Evolutionary conservation across 148 eudicot species (phyloP), one percentile per base, ranked within the genome.

Genomic region (Rhododendron williamsianum): DNA sequence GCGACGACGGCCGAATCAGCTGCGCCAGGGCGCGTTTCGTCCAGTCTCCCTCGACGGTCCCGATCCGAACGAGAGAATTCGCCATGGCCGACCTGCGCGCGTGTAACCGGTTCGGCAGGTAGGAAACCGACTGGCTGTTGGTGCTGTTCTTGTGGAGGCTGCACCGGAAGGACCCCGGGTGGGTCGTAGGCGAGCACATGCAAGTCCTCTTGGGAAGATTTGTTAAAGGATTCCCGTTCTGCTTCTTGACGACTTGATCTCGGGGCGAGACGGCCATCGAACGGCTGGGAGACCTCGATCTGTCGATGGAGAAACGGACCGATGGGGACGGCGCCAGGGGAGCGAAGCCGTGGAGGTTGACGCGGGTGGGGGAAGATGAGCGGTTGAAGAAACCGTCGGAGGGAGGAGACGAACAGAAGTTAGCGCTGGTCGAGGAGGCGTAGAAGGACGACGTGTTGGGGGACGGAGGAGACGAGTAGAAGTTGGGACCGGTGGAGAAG

Each of bases 51-150:
- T 92, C 94, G 0, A 92, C 94, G 15, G 91, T 89, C 0, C 92
- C 91, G 45, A 92, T 92, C 82, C 94, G 87, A 30, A 92, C 94
- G 4, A 92, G 87, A 0, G 94, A 92, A 65, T 92, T 92, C 72
- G 92, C 90, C 94, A 92, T 92, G 79, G 92, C 94, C 21, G 94
- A 92, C 85, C 94, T 87, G 48, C 91, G 87, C 43, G 89, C 88
- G 81, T 90, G 89, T 86, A 92, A 81, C 58, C 92, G 83, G 82
- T 87, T 87, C 38, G 87, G 90, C 30, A 91, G 84, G 79, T 91
- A 90, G 10, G 88, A 72, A 1, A 84, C 76, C 3, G 86, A 15
- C 2, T 58, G 86, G 5, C 45, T 6, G 27, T 63, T 52, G 18
- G 51, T 43, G 35, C 48, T 12, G 77, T 91, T 91, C 81, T 89